Evolutionary conservation across 164 flowering plant species (phyloP).

Genomic region (Umbilicus rupestris): DNA sequence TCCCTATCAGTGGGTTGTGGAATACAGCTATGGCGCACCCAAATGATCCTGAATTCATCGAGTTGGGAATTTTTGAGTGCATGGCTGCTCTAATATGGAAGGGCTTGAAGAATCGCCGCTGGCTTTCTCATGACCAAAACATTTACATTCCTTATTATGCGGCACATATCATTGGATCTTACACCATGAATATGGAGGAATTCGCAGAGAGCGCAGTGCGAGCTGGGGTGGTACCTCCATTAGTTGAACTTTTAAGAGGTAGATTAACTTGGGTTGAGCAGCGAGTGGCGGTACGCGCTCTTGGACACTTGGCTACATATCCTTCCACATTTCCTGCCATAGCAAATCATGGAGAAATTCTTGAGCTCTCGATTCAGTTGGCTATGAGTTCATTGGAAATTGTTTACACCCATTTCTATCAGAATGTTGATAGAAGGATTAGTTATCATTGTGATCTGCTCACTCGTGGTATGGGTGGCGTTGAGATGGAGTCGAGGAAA

Average conservation of each 20-base stretch:
- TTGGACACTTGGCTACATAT: slow-evolving; percentile 95
- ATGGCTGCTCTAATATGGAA: slow-evolving; percentile 95
- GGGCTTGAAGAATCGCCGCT: slow-evolving; percentile 85
- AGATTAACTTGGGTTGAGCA: slow-evolving; percentile 98
- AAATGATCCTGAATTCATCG: slow-evolving; percentile 93
- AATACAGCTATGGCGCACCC: slow-evolving; percentile 99
- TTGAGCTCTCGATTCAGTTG: slow-evolving; percentile 86
- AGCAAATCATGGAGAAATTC: slow-evolving; percentile 83
- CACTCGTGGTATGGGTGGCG: slow-evolving; percentile 99
- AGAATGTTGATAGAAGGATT: slow-evolving; percentile 62
- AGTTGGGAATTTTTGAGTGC: slow-evolving; percentile 93
- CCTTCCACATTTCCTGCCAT: slow-evolving; percentile 71
- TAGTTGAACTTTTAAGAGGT: slow-evolving; percentile 89
- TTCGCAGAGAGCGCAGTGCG: slow-evolving; percentile 87
- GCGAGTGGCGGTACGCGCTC: slow-evolving; percentile 93
- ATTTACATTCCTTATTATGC: slow-evolving; percentile 97
- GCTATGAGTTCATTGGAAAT: slow-evolving; percentile 93
- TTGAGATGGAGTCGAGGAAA: slow-evolving; percentile 97
- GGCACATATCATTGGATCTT: slow-evolving; percentile 96
- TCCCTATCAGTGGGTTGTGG: slow-evolving; percentile 97
- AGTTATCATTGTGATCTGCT: slow-evolving; percentile 95
- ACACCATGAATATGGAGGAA: slow-evolving; percentile 98
- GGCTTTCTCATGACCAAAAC: slow-evolving; percentile 95
- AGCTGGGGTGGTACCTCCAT: slow-evolving; percentile 84
- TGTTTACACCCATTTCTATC: slow-evolving; percentile 92